Evolutionary conservation across 805 yeast genomes (phyloP).

Genomic region (Clavispora asparagi): DNA sequence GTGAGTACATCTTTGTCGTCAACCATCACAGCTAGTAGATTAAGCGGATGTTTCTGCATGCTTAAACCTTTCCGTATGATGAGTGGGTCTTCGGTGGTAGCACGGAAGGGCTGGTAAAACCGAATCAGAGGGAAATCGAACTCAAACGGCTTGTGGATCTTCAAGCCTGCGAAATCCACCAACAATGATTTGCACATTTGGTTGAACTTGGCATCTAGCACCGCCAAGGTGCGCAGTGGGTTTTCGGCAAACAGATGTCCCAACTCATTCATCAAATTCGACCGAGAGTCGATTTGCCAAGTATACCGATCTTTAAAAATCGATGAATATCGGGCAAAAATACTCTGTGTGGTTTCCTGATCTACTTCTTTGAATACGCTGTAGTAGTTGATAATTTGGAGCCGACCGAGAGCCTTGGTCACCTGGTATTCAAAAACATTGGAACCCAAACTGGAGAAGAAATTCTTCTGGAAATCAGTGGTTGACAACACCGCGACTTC

Average conservation of each 20-base stretch:
- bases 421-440: constrained; percentile 6
- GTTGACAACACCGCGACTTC: not conserved
- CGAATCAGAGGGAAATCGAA: constrained; percentile 3
- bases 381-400: constrained; percentile 2
- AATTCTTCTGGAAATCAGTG: not conserved
- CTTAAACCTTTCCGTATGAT: constrained; percentile 8
- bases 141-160: not conserved
- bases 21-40: constrained; percentile 5
- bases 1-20: constrained; percentile 5
- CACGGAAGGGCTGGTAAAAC: constrained; percentile 9
- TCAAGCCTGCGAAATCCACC: not conserved
- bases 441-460: constrained; percentile 5
- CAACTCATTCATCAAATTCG: constrained; percentile 1
- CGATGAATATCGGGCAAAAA: constrained; percentile 4
- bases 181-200: not conserved
- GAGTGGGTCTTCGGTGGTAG: constrained; percentile 7
- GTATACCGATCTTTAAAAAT: constrained; percentile 6
- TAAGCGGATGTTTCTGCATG: constrained; percentile 6
- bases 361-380: constrained; percentile 5
- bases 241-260: constrained; percentile 3
- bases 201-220: not conserved
- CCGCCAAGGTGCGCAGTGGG: not conserved
- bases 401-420: constrained; percentile 3
- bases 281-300: not conserved
- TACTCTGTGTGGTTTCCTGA: constrained; percentile 4